Evolutionary conservation across 345 rosid genomes (phyloP), one percentile per base, ranked within the genome.

Genomic region (Ceriops zippeliana): DNA sequence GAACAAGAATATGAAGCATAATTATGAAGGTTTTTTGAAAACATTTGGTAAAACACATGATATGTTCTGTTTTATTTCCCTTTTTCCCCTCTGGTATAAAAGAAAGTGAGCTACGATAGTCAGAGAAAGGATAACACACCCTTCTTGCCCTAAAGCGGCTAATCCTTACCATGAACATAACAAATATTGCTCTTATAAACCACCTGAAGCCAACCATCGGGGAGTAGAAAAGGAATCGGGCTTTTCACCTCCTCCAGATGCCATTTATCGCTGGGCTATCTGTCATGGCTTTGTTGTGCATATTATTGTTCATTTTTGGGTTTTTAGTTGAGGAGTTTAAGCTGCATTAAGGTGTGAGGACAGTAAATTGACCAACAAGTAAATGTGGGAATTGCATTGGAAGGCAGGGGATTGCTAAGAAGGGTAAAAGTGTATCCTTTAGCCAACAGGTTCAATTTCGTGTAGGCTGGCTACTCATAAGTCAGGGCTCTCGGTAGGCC

Each of bases 91-190:
- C 58, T 79, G 74, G 79, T 78, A 70, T 70, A 70, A 77, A 74
- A 62, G 74, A 49, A 67, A 72, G 26, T 60, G 73, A 61, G 47
- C 47, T 69, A 77, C 76, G 77, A 78, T 68, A 81, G 82, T 73
- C 46, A 83, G 63, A 21, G 79, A 65, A 71, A 77, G 81, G 71
- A 82, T 66, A 76, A 71, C 80, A 27, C 46, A 80, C 60, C 67
- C 81, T 51, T 68, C 20, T 78, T 82, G 84, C 22, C 70, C 85
- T 52, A 84, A 78, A 69, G 83, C 88, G 51, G 65, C 86, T 63
- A 87, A 87, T 65, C 87, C 88, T 66, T 87, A 37, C 76, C 90
- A 84, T 75, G 81, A 82, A 62, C 85, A 89, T 73, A 71, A 72
- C 68, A 83, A 79, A 62, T 65, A 71, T 67, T 87, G 92, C 81